Evolutionary conservation across 495 filamentous ascomycete species (phyloP).

Genomic region (Talaromyces proteolyticus): DNA sequence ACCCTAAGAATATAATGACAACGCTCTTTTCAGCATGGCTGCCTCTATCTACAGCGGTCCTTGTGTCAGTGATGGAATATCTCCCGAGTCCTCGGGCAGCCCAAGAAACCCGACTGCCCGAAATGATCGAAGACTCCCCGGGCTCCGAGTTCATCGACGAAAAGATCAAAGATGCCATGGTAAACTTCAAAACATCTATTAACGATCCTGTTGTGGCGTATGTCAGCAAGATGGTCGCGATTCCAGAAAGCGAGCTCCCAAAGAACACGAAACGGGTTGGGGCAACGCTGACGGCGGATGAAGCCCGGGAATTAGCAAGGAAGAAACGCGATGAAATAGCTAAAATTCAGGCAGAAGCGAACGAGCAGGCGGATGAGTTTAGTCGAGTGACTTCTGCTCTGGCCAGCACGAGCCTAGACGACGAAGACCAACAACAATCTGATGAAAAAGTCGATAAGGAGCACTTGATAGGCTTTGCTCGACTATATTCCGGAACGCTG

Average conservation of each 20-base stretch:
- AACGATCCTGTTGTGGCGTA: conserved; percentile 85
- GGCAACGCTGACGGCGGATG: conserved; percentile 69
- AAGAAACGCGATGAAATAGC: conserved; percentile 85
- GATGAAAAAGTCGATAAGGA: conserved; percentile 63
- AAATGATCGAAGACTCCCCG: conserved; percentile 74
- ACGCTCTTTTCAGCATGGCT: conserved; percentile 87
- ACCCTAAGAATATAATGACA: conserved; percentile 76
- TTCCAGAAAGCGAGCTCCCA: conserved; percentile 84
- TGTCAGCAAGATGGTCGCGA: conserved; percentile 96
- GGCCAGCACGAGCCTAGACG: conserved; percentile 45
- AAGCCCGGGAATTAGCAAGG: conserved; percentile 81
- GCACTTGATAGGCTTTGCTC: conserved; percentile 89
- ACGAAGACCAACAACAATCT: conserved; percentile 29
- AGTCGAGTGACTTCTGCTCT: conserved; percentile 48
- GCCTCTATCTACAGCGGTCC: conserved; percentile 83
- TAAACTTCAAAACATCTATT: conserved; percentile 62
- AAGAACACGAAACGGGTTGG: conserved; percentile 66
- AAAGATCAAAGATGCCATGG: conserved; percentile 68
- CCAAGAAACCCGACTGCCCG: conserved; percentile 75
- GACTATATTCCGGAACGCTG: conserved; percentile 86
- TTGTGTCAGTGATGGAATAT: conserved; percentile 91
- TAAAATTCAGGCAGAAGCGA: conserved; percentile 58
- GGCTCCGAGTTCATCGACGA: conserved; percentile 64
- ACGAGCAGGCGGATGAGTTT: conserved; percentile 31
- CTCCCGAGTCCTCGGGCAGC: conserved; percentile 81